Conservation (phyloP, 2,329 filamentous ascomycete species). For the Phoma herbarum region DNA sequence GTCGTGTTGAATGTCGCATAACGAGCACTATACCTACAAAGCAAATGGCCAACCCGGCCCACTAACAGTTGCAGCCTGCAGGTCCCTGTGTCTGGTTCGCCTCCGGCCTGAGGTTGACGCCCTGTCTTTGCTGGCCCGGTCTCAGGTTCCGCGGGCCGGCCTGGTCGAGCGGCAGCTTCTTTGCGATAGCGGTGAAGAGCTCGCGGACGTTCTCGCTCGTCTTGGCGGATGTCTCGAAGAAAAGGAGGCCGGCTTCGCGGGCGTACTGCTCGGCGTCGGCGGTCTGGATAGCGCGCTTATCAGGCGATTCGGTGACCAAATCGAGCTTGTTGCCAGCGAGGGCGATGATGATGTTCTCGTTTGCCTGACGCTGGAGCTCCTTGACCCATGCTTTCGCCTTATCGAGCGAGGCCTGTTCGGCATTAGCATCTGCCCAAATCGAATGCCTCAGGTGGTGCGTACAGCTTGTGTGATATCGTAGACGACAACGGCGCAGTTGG, state of each 20-base stretch:
- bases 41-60: slow-evolving; percentile 5
- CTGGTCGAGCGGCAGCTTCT: slow-evolving; percentile 96
- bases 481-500: slow-evolving; percentile 98
- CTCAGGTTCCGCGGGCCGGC: slow-evolving; percentile 89
- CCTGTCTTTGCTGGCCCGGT: slow-evolving; percentile 63
- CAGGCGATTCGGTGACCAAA: slow-evolving; percentile 90
- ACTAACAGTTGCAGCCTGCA: slow-evolving; percentile 71
- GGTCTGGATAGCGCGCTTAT: slow-evolving; percentile 90
- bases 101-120: slow-evolving; percentile 73
- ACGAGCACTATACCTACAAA: slow-evolving; percentile 23
- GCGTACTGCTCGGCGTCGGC: slow-evolving; percentile 96
- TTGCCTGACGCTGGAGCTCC: slow-evolving; percentile 96
- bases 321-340: slow-evolving; percentile 95
- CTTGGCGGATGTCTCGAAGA: slow-evolving; percentile 99
- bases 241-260: slow-evolving; percentile 88
- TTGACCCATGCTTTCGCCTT: slow-evolving; percentile 99
- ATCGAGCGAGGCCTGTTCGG: slow-evolving; percentile 83
- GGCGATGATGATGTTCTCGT: slow-evolving; percentile 99
- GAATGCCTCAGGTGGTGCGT: slow-evolving; percentile 51
- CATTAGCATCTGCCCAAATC: slow-evolving; percentile 35
- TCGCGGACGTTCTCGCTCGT: slow-evolving; percentile 95
- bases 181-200: slow-evolving; percentile 95
- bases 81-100: slow-evolving; percentile 66
- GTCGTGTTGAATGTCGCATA: slow-evolving; percentile 11
- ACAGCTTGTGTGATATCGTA: slow-evolving; percentile 99